phyloP scores from a whole-genome alignment of 176 grass and related monocot genomes.

The Rhipidocladum racemiflorum region DNA sequence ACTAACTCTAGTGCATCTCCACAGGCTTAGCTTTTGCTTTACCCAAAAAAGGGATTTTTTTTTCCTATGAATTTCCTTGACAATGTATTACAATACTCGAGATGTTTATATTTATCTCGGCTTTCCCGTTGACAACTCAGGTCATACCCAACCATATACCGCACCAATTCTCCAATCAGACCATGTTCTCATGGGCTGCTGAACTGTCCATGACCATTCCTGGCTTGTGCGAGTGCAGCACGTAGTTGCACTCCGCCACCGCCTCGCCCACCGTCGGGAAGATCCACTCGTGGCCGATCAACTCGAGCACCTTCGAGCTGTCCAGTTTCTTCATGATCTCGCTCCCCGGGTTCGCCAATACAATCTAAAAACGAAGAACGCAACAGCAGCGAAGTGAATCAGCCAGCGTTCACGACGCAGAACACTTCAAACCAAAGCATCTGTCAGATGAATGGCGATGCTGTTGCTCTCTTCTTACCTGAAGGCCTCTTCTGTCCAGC shows the following conservation, averaged over 20 bases:
- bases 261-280: slow-evolving; percentile 85
- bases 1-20: background rate
- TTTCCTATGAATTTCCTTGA: slow-evolving; percentile 16
- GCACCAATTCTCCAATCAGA: slow-evolving; percentile 28
- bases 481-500: slow-evolving; percentile 56
- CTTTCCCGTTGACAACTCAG: background rate
- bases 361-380: slow-evolving; percentile 46
- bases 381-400: background rate
- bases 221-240: slow-evolving; percentile 62
- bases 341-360: slow-evolving; percentile 78
- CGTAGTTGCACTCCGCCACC: slow-evolving; percentile 55
- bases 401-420: background rate
- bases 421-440: background rate
- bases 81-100: slow-evolving; percentile 33
- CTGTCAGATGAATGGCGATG: background rate
- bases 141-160: background rate
- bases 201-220: background rate
- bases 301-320: slow-evolving; percentile 74
- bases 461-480: slow-evolving; percentile 42
- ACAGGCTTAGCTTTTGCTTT: background rate
- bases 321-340: slow-evolving; percentile 95
- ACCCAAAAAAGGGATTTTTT: slow-evolving; percentile 24
- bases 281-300: slow-evolving; percentile 82
- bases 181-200: slow-evolving; percentile 40
- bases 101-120: slow-evolving; percentile 35